Evolutionary conservation across 1,284 basidiomycete species (phyloP).

Genomic region (Filobasidium uniguttulatum): DNA sequence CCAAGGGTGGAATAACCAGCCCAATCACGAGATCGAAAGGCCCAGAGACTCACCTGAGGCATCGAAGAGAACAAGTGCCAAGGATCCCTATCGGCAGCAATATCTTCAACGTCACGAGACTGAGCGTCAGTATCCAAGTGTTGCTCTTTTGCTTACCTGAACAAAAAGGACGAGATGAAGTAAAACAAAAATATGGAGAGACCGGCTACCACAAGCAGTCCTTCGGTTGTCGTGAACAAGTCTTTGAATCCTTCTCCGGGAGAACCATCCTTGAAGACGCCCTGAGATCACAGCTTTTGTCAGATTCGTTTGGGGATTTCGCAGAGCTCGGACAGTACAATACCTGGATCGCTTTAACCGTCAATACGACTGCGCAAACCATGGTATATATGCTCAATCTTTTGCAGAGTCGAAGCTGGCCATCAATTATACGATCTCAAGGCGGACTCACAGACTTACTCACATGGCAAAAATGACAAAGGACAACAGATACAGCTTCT

Average conservation of each 20-base stretch:
- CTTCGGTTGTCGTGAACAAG: conserved; percentile 63
- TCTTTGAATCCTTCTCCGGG: conserved; percentile 42
- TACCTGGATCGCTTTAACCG: conserved; percentile 60
- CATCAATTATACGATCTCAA: background rate
- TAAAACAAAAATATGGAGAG: conserved; percentile 47
- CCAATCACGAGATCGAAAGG: background rate
- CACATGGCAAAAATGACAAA: conserved; percentile 34
- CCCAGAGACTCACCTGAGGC: background rate
- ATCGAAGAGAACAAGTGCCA: background rate
- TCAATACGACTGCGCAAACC: conserved; percentile 71
- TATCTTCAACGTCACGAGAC: background rate
- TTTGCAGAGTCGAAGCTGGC: background rate
- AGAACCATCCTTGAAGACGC: conserved; percentile 38
- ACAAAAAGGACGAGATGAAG: conserved; percentile 49
- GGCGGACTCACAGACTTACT: background rate
- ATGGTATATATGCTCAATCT: conserved; percentile 53
- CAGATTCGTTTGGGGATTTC: background rate
- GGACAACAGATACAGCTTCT: conserved; percentile 63
- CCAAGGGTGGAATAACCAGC: conserved; percentile 40
- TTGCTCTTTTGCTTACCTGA: conserved; percentile 50
- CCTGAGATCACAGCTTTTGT: conserved; percentile 34
- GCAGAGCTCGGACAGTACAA: background rate
- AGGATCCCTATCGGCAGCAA: background rate
- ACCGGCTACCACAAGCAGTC: conserved; percentile 69
- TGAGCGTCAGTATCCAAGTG: conserved; percentile 38